These are phyloP conservation scores for Myxozyma neotropica DNA, from an alignment of 805 yeast species.

Conservation along the genomic window DNA sequence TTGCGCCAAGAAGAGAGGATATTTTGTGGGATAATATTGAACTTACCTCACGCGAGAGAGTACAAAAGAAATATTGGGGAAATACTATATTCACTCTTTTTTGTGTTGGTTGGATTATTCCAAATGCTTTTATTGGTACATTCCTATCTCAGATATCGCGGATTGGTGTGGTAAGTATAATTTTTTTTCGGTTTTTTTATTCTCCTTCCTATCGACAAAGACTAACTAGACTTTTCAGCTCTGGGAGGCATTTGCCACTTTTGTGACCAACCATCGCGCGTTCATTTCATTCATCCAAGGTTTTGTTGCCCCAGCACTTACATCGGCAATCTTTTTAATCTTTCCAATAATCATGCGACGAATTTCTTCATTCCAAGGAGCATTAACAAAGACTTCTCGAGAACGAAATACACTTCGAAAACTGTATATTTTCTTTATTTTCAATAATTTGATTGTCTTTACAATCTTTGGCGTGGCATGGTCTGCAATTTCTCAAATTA, in stretches of 20 bases:
- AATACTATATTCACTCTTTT: slow-evolving; percentile 40
- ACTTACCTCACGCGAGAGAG: slow-evolving; percentile 38
- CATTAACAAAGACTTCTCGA: slow-evolving; percentile 43
- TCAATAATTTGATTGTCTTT: slow-evolving; percentile 45
- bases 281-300: slow-evolving; percentile 46
- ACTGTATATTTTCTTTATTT: slow-evolving; percentile 45
- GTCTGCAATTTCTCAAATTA: slow-evolving; percentile 42
- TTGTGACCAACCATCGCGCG: slow-evolving; percentile 37
- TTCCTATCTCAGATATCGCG: slow-evolving; percentile 45
- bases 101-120: slow-evolving; percentile 45
- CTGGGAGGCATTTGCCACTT: slow-evolving; percentile 43
- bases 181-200: background rate
- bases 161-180: slow-evolving; percentile 37
- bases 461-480: slow-evolving; percentile 46
- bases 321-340: slow-evolving; percentile 42
- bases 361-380: slow-evolving; percentile 45
- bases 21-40: slow-evolving; percentile 45
- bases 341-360: slow-evolving; percentile 44
- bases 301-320: slow-evolving; percentile 44
- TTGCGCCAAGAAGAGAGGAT: slow-evolving; percentile 45
- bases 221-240: slow-evolving; percentile 20
- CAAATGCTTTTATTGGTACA: slow-evolving; percentile 47
- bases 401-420: slow-evolving; percentile 45
- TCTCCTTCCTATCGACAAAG: too few relatives aligned
- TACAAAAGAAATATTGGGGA: slow-evolving; percentile 42